Base-by-base conservation (phyloP, 2,329 filamentous ascomycete species). In the Paradendryphiella salina region DNA sequence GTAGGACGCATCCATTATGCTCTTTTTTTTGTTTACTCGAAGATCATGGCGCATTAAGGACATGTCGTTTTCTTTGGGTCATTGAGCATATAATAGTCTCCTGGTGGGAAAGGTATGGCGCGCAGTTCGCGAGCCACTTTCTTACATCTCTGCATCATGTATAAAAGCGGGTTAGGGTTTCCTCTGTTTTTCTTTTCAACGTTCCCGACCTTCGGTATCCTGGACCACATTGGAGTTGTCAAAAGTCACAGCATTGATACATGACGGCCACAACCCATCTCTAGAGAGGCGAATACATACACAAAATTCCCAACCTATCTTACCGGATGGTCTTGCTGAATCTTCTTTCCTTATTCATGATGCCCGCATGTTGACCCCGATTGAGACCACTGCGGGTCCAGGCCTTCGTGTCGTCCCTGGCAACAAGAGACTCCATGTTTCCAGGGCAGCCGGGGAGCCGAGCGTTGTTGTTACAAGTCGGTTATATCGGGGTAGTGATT, bases 141-240 rank as follows among this genome's bases (percentile, higher is more conserved):
- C 31, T 11, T 48, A 50, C 35, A 40, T 26, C 18, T 44, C 35
- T 38, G 52, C 54, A 54, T 63, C 58, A 60, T 70, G 66, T 70
- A 70, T 52, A 70, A 69, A 67, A 70, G 57, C 52, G 62, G 59
- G 56, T 50, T 56, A 57, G 42, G 50, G 40, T 54, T 49, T 57
- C 47, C 36, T 36, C 32, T 47, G 39, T 38, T 50, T 54, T 29
- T 35, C 45, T 54, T 44, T 38, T 23, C 28, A 32, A 43, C 26
- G 47, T 26, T 54, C 46, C 52, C 42, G 54, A 54, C 55, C 56
- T 59, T 52, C 37, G 45, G 41, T 28, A 42, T 55, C 43, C 54
- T 51, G 59, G 56, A 58, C 53, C 49, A 38, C 45, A 47, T 40
- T 51, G 28, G 35, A 41, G 33, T 46, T 46, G 36, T 56, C 31